These are phyloP conservation scores for Penicillium subrubescens DNA, from an alignment of 495 filamentous ascomycete genomes.

Conservation along the genomic window DNA sequence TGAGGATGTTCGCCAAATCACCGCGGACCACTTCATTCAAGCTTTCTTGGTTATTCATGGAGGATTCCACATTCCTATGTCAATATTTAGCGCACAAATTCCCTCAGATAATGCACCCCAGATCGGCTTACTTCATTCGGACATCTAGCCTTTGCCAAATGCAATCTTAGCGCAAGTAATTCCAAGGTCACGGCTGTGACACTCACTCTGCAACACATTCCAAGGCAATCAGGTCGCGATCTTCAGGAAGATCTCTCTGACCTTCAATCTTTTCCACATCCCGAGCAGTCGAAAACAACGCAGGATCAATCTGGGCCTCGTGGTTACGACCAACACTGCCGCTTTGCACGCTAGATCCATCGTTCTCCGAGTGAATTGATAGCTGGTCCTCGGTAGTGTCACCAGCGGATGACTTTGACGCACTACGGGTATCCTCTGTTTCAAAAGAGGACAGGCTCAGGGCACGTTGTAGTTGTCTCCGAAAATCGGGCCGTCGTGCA, in stretches of 20 bases:
- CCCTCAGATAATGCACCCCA: slow-evolving; percentile 1
- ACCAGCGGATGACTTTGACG: neutral
- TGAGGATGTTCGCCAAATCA: slow-evolving; percentile 2
- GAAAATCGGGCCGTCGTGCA: neutral
- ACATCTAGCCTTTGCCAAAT: no score
- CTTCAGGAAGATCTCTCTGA: slow-evolving; percentile 2
- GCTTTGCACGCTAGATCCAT: no score
- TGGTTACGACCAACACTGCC: no score
- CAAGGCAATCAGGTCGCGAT: neutral
- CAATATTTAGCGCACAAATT: slow-evolving; percentile 3
- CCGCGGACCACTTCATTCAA: slow-evolving; percentile 1
- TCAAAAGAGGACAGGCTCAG: slow-evolving; percentile 1
- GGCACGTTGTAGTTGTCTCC: slow-evolving; percentile 1
- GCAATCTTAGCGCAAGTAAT: neutral
- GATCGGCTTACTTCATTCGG: neutral
- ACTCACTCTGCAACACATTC: neutral
- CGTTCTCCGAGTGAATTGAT: no score
- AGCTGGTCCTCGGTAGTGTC: neutral
- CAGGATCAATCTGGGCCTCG: no score
- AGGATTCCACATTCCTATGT: slow-evolving; percentile 5
- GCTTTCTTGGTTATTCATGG: slow-evolving; percentile 4
- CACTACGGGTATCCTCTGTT: neutral
- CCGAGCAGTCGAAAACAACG: no score
- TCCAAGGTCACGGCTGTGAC: neutral
- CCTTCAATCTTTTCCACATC: slow-evolving; percentile 5